These are phyloP conservation scores for Vitis labrusca DNA, from an alignment of 164 flowering plant genomes.

Conservation along the genomic window DNA sequence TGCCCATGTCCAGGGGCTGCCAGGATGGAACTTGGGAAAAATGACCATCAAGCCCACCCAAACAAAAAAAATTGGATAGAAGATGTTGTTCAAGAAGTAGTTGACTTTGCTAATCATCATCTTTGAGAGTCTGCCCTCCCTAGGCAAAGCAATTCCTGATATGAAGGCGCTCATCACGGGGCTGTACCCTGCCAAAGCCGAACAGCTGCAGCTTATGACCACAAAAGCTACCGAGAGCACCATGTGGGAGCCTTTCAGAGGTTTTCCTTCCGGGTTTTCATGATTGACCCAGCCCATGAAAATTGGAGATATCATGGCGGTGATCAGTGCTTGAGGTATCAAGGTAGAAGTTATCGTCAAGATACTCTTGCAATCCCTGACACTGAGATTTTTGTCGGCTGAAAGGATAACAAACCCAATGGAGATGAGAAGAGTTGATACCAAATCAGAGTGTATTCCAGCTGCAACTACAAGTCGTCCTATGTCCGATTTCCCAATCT, in stretches of 20 bases:
- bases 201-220: conserved; percentile 24
- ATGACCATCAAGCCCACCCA: conserved; percentile 47
- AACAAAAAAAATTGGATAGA: conserved; percentile 54
- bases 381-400: no score
- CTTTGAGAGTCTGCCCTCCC: conserved; percentile 58
- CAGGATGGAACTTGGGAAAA: conserved; percentile 8
- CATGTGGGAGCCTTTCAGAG: conserved; percentile 57
- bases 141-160: conserved; percentile 53
- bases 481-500: conserved; percentile 69
- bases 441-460: conserved; percentile 55
- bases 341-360: conserved; percentile 11
- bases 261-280: conserved; percentile 65
- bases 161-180: conserved; percentile 53
- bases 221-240: conserved; percentile 47
- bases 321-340: conserved; percentile 27
- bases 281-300: conserved; percentile 56
- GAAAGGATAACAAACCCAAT: conserved; percentile 19
- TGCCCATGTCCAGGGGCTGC: conserved; percentile 21
- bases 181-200: conserved; percentile 28
- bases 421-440: conserved; percentile 39
- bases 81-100: conserved; percentile 35
- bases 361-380: no score
- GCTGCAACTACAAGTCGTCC: conserved; percentile 60
- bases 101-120: conserved; percentile 52
- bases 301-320: conserved; percentile 34